phyloP scores from a whole-genome alignment of 352 stramenopile species.

The Pythium monospermum region DNA sequence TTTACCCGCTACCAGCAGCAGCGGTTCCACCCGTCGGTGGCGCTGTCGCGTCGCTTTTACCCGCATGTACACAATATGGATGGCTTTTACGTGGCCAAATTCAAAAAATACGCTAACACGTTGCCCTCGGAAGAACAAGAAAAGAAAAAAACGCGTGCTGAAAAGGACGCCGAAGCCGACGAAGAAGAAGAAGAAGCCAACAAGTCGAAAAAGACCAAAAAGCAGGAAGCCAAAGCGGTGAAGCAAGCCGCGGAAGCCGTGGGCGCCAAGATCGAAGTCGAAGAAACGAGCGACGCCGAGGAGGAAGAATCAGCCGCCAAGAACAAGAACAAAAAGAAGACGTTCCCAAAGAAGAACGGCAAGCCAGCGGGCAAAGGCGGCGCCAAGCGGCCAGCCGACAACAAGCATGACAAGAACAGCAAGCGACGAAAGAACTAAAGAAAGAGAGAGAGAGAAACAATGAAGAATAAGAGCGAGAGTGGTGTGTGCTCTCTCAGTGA shows the following conservation, averaged over 20 bases:
- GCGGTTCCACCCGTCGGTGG: conserved; percentile 97
- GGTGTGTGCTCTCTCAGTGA: no score
- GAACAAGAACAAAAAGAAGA: conserved; percentile 50
- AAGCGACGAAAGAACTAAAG: conserved; percentile 30
- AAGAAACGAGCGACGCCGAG: conserved; percentile 47
- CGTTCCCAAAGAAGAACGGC: conserved; percentile 24
- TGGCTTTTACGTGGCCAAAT: conserved; percentile 99
- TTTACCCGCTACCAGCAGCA: conserved; percentile 95
- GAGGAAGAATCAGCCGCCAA: conserved; percentile 29
- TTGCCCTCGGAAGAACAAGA: conserved; percentile 70
- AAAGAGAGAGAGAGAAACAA: conserved; percentile 19
- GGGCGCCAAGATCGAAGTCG: conserved; percentile 52
- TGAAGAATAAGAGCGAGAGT: no score
- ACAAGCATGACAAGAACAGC: conserved; percentile 18
- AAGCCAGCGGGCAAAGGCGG: conserved; percentile 27
- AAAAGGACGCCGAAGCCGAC: conserved; percentile 53
- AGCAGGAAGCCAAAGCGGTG: conserved; percentile 65
- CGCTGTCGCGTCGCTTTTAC: conserved; percentile 97
- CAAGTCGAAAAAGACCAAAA: conserved; percentile 80
- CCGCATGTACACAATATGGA: conserved; percentile 99
- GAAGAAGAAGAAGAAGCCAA: conserved; percentile 65
- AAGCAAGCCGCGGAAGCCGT: conserved; percentile 75
- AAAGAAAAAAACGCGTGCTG: conserved; percentile 65
- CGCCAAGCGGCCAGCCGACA: conserved; percentile 24
- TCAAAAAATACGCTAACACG: conserved; percentile 98